Evolutionary conservation across 169 alveolate species (phyloP), one percentile per base, ranked within the genome.

Genomic region (Ichthyophthirius multifiliis): DNA sequence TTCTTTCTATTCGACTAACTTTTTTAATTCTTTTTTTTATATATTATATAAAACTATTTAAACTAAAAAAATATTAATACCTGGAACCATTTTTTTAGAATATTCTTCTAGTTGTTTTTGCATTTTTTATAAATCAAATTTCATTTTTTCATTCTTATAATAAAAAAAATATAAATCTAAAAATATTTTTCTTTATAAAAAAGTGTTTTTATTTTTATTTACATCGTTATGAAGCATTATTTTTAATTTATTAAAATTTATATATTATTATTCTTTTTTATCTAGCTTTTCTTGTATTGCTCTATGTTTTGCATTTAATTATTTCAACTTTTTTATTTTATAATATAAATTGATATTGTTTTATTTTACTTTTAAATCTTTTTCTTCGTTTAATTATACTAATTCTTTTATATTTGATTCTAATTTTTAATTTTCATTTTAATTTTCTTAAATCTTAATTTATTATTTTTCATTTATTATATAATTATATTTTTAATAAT

Each of bases 161-260:
- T 48, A 27, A 20, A 48, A 48, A 7, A 48, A n/a, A 18, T 13
- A 7, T 48, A 9, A 48, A 9, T 41, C 30, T 27, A 48, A 4
- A 13, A n/a, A n/a, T n/a, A n/a, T n/a, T n/a, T n/a, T n/a, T n/a
- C n/a, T n/a, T n/a, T n/a, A n/a, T 0, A 48, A 9, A 27, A 27
- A 0, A 13, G 23, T 27, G 6, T 4, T 55, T 20, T 2, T 4
- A 0, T 4, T 0, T 15, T 55, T 23, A 55, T 27, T 55, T 55
- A 55, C 71, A 55, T 55, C 71, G 31, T 55, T 55, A 6, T 55
- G 31, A 27, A 55, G 31, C 71, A 55, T 55, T 39, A 55, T 55
- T 55, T 55, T 55, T 55, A 55, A 27, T 27, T 55, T 55, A 23
- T 55, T 55, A 55, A 55, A 55, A 27, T 55, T 55, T 20, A 55